Evolutionary conservation across 1,139 yeast species (phyloP), one percentile per base, ranked within the genome.

Genomic region (Hanseniaspora sp.): DNA sequence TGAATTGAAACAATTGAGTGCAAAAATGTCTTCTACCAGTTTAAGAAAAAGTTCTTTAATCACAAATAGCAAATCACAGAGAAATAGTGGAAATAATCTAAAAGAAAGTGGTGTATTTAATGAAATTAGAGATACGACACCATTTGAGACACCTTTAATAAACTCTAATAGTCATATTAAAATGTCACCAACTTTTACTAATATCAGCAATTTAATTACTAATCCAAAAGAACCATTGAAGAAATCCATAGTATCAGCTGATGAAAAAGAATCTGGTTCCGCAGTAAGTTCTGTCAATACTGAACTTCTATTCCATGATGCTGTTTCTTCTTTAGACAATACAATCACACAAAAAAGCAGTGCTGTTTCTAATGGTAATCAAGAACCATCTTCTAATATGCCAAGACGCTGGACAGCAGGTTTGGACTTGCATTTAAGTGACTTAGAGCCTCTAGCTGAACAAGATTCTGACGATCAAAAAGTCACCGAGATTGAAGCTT

Each of bases 1-100:
- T n/a, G 61, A 62, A 46, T 47, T 65, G 15, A 47, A 56, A 4
- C 57, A 57, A 28, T 53, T 64, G 30, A 63, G 64, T 46, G 56
- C 57, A 11, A 46, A 55, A 18, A 52, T 59, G 6, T 42, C 59
- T 5, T 28, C 45, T 15, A 31, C 31, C 17, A 47, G 35, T 44
- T 42, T 38, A 28, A 34, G 48, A 39, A 38, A 43, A 15, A 29
- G 9, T 7, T 44, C 48, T 7, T 7, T 28, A 7, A 46, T 11
- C 23, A 11, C 29, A 18, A 8, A 7, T 18, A 23, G 13, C 11
- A 34, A 18, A 13, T 35, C 48, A 1, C 30, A 17, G 17, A 34
- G 38, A 45, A 45, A 34, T 23, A 35, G 40, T 41, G 34, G 15
- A 13, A 29, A 13, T 13, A 34, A 45, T 45, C 6, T 34, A 33